Evolutionary conservation across 495 filamentous ascomycete species (phyloP).

Genomic region (Aspergillus olivimuriae): DNA sequence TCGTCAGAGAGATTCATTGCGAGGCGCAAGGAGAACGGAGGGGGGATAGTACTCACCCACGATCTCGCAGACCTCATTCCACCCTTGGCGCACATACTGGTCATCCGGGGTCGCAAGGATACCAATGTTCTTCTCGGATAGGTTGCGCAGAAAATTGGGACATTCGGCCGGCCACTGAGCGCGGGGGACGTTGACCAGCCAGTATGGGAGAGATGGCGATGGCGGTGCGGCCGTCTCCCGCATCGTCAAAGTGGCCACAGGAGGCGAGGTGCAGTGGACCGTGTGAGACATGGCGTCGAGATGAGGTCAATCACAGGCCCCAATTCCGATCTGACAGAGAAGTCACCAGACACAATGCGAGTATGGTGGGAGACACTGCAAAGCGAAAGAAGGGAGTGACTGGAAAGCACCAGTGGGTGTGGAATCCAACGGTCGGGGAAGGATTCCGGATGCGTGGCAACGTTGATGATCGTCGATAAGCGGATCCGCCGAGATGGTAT

Average conservation of each 20-base stretch:
- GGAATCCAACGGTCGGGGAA: neutral
- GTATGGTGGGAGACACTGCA: neutral
- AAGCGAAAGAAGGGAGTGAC: neutral
- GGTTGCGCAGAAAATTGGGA: constrained; percentile 57
- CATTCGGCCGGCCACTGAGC: constrained; percentile 55
- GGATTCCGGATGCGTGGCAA: constrained; percentile 1
- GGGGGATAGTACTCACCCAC: constrained; percentile 48
- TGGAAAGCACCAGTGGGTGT: too few relatives aligned
- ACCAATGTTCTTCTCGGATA: constrained; percentile 37
- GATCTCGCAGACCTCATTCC: constrained; percentile 57
- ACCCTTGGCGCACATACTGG: constrained; percentile 49
- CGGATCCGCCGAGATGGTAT: neutral
- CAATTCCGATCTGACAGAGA: too few relatives aligned
- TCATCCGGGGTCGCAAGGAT: constrained; percentile 62
- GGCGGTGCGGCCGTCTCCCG: constrained; percentile 5
- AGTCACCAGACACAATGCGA: too few relatives aligned
- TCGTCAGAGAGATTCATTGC: too few relatives aligned
- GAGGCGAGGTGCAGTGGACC: neutral
- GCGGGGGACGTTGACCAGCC: constrained; percentile 70
- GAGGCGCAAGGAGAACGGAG: too few relatives aligned
- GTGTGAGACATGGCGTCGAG: neutral
- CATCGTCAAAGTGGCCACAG: neutral
- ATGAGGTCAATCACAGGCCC: too few relatives aligned
- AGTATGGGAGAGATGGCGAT: constrained; percentile 53
- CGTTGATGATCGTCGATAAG: neutral